These are phyloP conservation scores for Trichophaea hybrida DNA, from an alignment of 2,329 filamentous ascomycete species.

Conservation along the genomic window DNA sequence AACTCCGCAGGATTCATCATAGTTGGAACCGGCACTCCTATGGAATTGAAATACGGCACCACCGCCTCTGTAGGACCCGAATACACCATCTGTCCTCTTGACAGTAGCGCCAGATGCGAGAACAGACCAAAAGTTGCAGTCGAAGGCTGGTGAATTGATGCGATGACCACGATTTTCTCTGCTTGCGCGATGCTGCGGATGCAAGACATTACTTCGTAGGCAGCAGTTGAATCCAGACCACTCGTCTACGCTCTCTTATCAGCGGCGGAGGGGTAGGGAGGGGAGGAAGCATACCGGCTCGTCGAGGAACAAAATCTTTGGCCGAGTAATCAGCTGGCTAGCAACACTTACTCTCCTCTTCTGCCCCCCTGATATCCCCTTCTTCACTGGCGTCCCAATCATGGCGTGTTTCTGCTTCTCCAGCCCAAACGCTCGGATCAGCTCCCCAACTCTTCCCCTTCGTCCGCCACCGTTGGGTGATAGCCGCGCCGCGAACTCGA, in stretches of 20 bases:
- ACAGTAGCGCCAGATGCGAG: constrained; percentile 63
- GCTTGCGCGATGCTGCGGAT: constrained; percentile 39
- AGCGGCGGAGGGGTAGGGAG: not conserved
- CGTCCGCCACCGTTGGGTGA: constrained; percentile 38
- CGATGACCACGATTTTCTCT: constrained; percentile 55
- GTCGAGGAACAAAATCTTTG: constrained; percentile 68
- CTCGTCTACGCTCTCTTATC: not conserved
- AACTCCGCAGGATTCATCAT: constrained; percentile 70
- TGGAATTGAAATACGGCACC: constrained; percentile 46
- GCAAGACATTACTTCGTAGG: constrained; percentile 51
- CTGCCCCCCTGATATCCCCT: constrained; percentile 73
- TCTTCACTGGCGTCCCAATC: constrained; percentile 67
- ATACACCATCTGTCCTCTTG: constrained; percentile 55
- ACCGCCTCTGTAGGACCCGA: constrained; percentile 46
- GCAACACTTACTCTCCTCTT: constrained; percentile 69
- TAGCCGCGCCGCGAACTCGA: constrained; percentile 62
- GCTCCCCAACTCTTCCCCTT: constrained; percentile 46
- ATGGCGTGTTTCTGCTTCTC: constrained; percentile 52
- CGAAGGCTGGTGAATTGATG: constrained; percentile 75
- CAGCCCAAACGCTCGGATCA: constrained; percentile 61
- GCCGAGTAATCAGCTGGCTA: constrained; percentile 65
- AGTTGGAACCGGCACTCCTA: constrained; percentile 49
- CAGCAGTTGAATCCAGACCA: constrained; percentile 64
- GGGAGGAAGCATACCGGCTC: constrained; percentile 40
- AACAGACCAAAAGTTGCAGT: constrained; percentile 67